Conservation (phyloP, 768 basidiomycete species). For the Phlebiopsis flavidoalba region DNA sequence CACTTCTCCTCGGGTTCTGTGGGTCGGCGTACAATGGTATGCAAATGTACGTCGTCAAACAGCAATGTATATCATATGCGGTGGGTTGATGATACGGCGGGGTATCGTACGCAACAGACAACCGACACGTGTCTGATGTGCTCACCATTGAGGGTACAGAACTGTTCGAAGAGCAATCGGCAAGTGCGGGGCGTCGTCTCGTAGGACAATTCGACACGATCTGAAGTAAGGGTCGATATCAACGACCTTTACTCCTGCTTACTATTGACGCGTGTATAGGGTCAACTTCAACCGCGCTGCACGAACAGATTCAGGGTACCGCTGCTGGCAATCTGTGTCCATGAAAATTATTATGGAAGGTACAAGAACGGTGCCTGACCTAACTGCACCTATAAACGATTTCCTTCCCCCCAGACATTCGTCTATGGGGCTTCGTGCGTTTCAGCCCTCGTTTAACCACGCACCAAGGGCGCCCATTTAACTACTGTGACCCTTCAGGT, state of each 20-base stretch:
- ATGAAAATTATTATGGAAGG: slow-evolving; percentile 83
- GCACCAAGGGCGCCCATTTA: neutral
- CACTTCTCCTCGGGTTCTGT: slow-evolving; percentile 84
- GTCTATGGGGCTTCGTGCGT: slow-evolving; percentile 86
- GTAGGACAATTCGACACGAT: slow-evolving; percentile 86
- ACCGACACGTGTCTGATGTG: slow-evolving; percentile 50
- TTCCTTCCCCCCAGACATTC: slow-evolving; percentile 85
- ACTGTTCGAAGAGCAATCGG: slow-evolving; percentile 84
- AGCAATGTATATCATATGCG: too few relatives aligned
- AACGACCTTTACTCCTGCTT: neutral
- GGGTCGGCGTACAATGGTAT: slow-evolving; percentile 91
- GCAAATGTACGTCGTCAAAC: slow-evolving; percentile 76
- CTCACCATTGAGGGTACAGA: slow-evolving; percentile 84
- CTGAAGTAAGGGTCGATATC: slow-evolving; percentile 68
- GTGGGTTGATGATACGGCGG: neutral
- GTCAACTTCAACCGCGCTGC: slow-evolving; percentile 85
- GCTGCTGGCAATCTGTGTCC: slow-evolving; percentile 94
- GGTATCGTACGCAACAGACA: slow-evolving; percentile 30
- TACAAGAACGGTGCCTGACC: slow-evolving; percentile 57
- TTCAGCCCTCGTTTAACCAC: neutral
- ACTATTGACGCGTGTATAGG: slow-evolving; percentile 33
- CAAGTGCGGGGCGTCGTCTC: slow-evolving; percentile 91
- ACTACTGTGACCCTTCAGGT: slow-evolving; percentile 31
- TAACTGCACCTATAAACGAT: slow-evolving; percentile 73
- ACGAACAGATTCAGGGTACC: slow-evolving; percentile 95